phyloP scores from a whole-genome alignment of 1,284 basidiomycete species.

The Neolentinus lepideus region DNA sequence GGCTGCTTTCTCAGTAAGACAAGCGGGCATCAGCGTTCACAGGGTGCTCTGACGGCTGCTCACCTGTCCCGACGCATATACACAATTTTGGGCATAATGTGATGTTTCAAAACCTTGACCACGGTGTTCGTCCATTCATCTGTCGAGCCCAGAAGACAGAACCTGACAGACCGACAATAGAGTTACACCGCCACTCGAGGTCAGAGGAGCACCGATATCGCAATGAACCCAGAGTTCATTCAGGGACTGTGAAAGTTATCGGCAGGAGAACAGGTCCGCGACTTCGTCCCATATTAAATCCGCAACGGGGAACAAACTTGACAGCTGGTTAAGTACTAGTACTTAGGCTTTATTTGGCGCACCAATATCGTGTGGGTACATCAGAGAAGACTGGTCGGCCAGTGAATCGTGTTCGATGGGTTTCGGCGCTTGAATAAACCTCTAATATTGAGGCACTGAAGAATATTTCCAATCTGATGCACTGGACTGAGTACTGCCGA shows the following conservation, averaged over 20 bases:
- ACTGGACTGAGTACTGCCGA: too few species aligned
- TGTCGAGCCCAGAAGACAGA: not conserved
- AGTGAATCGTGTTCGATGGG: too few species aligned
- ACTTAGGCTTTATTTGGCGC: not conserved
- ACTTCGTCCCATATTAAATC: not conserved
- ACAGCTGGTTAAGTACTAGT: not conserved
- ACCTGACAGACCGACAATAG: not conserved
- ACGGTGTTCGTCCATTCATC: not conserved
- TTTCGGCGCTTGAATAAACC: too few species aligned
- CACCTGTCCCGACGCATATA: not conserved
- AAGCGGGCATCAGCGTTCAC: not conserved
- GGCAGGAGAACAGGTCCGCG: not conserved
- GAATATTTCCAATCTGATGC: too few species aligned
- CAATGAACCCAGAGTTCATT: not conserved
- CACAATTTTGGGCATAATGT: not conserved
- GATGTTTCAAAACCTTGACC: not conserved
- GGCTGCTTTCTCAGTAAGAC: too few species aligned
- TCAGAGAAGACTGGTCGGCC: not conserved
- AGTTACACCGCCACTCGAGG: not conserved
- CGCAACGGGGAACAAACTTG: not conserved
- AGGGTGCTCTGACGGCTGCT: not conserved
- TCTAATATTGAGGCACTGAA: too few species aligned
- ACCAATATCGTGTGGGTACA: not conserved
- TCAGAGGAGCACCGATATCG: not conserved
- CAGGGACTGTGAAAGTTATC: not conserved